Conservation (phyloP, 345 rosid genomes). For the Mangifera indica region DNA sequence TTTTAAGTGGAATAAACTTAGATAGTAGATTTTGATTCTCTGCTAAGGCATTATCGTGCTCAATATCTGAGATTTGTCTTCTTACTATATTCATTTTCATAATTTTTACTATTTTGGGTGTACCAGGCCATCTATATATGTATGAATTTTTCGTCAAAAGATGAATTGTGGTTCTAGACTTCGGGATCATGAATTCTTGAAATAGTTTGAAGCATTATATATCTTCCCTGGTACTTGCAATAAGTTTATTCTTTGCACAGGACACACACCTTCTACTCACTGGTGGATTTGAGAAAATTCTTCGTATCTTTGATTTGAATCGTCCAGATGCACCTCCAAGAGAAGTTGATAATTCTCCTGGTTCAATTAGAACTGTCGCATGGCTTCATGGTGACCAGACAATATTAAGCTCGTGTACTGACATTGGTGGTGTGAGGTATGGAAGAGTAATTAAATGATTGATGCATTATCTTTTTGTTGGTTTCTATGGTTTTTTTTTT, state of each 20-base stretch:
- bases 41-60: no score
- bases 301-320: conserved; percentile 86
- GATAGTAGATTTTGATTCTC: no score
- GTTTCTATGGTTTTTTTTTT: not conserved
- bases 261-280: conserved; percentile 83
- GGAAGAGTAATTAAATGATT: not conserved
- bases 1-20: no score
- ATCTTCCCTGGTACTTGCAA: not conserved
- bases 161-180: not conserved
- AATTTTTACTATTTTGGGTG: not conserved
- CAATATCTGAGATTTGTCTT: no score
- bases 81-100: not conserved
- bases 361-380: conserved; percentile 80
- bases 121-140: not conserved
- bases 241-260: conserved; percentile 32
- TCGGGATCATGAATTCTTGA: not conserved
- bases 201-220: not conserved
- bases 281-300: conserved; percentile 92
- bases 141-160: not conserved
- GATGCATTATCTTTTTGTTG: not conserved
- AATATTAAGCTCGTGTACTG: conserved; percentile 84
- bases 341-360: conserved; percentile 84
- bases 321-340: conserved; percentile 82
- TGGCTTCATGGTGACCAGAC: conserved; percentile 99
- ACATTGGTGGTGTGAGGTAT: conserved; percentile 89